Conservation (phyloP, 805 yeast genomes). For the Candida silvicultrix region DNA sequence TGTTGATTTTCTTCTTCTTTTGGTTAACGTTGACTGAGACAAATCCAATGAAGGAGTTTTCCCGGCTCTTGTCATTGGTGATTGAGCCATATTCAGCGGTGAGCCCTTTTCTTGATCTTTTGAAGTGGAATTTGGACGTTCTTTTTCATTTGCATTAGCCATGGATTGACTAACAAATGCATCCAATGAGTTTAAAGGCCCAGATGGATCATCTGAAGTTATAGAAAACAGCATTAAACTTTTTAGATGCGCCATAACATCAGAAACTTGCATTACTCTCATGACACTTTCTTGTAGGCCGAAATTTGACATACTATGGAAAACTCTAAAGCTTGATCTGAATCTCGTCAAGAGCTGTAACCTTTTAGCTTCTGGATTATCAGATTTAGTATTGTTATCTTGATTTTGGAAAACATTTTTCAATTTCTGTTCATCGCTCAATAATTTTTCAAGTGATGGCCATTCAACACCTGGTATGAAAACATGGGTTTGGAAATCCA, state of each 20-base stretch:
- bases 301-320: slow-evolving; percentile 41
- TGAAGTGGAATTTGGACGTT: slow-evolving; percentile 1
- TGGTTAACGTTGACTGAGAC: slow-evolving; percentile 28
- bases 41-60: slow-evolving; percentile 23
- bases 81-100: slow-evolving; percentile 4
- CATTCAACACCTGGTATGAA: slow-evolving; percentile 40
- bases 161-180: slow-evolving; percentile 23
- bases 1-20: slow-evolving; percentile 26
- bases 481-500: slow-evolving; percentile 50
- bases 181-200: slow-evolving; percentile 53
- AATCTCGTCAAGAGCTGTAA: slow-evolving; percentile 22
- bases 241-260: slow-evolving; percentile 67
- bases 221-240: slow-evolving; percentile 57
- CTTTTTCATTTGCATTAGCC: background rate
- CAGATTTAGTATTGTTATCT: background rate
- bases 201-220: slow-evolving; percentile 34
- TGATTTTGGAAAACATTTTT: slow-evolving; percentile 9
- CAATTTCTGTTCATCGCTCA: slow-evolving; percentile 23
- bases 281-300: slow-evolving; percentile 64
- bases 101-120: slow-evolving; percentile 1
- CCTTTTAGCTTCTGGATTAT: slow-evolving; percentile 6
- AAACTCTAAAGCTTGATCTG: slow-evolving; percentile 37
- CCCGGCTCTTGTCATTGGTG: slow-evolving; percentile 5
- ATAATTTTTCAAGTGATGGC: slow-evolving; percentile 36
- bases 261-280: slow-evolving; percentile 69